These are phyloP conservation scores for Ophiognomonia clavigignenti-juglandacearum DNA, from an alignment of 2,329 filamentous ascomycete genomes.

Conservation along the genomic window DNA sequence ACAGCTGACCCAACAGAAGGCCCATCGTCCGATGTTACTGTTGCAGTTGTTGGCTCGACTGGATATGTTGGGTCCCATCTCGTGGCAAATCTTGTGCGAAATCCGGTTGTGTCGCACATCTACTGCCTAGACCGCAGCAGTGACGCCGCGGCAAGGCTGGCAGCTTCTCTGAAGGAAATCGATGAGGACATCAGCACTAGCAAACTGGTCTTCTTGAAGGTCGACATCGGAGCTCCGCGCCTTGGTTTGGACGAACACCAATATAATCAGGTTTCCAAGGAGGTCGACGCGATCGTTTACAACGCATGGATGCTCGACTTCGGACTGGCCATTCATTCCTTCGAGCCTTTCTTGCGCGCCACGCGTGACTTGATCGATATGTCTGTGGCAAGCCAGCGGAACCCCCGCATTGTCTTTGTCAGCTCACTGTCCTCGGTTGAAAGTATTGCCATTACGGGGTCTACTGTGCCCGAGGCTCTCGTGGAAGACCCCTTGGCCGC, in stretches of 20 bases:
- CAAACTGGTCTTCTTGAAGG: background rate
- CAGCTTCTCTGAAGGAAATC: background rate
- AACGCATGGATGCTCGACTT: conserved; percentile 24
- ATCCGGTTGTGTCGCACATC: background rate
- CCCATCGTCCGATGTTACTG: background rate
- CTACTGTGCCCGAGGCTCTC: background rate
- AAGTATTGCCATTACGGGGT: background rate
- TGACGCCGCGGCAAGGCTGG: background rate
- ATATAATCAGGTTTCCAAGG: background rate
- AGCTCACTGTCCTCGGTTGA: conserved; percentile 5
- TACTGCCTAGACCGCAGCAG: conserved; percentile 4
- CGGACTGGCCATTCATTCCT: conserved; percentile 18
- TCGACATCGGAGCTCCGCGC: background rate
- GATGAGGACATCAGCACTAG: background rate
- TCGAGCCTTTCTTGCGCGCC: conserved; percentile 17
- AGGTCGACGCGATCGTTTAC: conserved; percentile 18
- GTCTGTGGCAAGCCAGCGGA: conserved; percentile 5
- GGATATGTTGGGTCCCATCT: conserved; percentile 4
- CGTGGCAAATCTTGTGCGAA: background rate
- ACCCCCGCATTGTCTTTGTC: conserved; percentile 1
- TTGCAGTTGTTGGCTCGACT: conserved; percentile 7
- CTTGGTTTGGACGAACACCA: background rate
- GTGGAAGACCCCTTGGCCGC: conserved; percentile 1
- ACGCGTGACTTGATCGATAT: conserved; percentile 17
- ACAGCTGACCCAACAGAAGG: background rate